Evolutionary conservation across 2,329 filamentous ascomycete species (phyloP), one percentile per base, ranked within the genome.

Genomic region (Aspergillus ibericus): DNA sequence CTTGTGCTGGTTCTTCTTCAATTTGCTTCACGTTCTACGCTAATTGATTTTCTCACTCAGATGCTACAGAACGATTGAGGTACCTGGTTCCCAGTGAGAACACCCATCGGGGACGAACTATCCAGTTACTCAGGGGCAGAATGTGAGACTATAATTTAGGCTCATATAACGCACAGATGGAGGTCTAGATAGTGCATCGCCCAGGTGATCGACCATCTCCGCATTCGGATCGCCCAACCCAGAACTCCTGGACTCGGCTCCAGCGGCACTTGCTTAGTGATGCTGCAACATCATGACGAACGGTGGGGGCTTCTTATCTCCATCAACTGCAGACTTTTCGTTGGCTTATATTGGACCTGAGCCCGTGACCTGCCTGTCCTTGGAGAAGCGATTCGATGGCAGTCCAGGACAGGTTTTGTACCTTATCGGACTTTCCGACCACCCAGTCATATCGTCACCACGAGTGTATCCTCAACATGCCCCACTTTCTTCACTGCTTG

Each of bases 221-320:
- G 56, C 54, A 50, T 53, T 47, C 46, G 42, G 51, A 29, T 40
- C 53, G 18, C 20, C 35, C 36, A 55, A 54, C 58, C 57, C 29
- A 25, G 22, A 55, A 32, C 36, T 53, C 51, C 36, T 57, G 59
- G 34, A 49, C 27, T 20, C 16, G 57, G 57, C 53, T 46, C 35
- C 51, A 53, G 38, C 51, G 22, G 36, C 10, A 40, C 51, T 48
- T 34, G 36, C 53, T 56, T 44, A 51, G 35, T 46, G 27, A 52
- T 49, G 38, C 22, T 61, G 60, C 55, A 64, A 63, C 60, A 49
- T 49, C 50, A 53, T 50, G 58, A 62, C 56, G 60, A 62, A 61
- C 60, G 18, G 62, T 64, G 60, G 62, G 62, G 16, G 5, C 25
- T 44, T 42, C 15, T 36, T 15, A 44, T n/a, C 40, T 34, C 16